phyloP scores from a whole-genome alignment of 495 filamentous ascomycete genomes.

The Penicillium bovifimosum region DNA sequence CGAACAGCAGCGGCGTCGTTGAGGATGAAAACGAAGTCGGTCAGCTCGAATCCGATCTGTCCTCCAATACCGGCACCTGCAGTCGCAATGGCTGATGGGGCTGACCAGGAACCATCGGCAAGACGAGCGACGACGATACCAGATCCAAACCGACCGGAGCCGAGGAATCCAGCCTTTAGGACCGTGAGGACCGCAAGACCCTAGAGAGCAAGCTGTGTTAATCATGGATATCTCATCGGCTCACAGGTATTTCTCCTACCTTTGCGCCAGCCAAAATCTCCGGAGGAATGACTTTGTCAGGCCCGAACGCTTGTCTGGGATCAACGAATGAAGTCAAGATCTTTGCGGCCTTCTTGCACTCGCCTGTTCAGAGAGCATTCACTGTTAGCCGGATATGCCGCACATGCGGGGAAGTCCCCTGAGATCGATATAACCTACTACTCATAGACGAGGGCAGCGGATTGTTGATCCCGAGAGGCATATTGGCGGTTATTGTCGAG shows the following conservation, averaged over 20 bases:
- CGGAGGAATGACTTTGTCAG: conserved; percentile 96
- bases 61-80: conserved; percentile 92
- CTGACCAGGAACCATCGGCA: conserved; percentile 89
- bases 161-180: conserved; percentile 92
- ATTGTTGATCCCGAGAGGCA: conserved; percentile 63
- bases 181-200: conserved; percentile 94
- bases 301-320: conserved; percentile 87
- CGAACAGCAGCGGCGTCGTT: conserved; percentile 89
- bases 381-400: conserved; percentile 25
- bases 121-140: conserved; percentile 91
- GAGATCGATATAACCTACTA: conserved; percentile 41
- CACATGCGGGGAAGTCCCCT: conserved; percentile 35
- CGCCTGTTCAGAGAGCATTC: conserved; percentile 45
- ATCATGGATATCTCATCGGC: conserved; percentile 2
- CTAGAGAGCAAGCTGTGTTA: conserved; percentile 39
- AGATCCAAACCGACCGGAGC: conserved; percentile 86
- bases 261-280: conserved; percentile 85
- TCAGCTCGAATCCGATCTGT: conserved; percentile 95
- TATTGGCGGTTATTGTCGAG: conserved; percentile 27
- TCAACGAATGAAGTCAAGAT: conserved; percentile 94
- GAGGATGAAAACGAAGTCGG: conserved; percentile 98
- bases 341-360: conserved; percentile 87
- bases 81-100: conserved; percentile 85
- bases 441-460: conserved; percentile 60
- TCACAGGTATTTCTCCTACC: conserved; percentile 44